Conservation (phyloP, 179 eudicot genomes). For the Gypsophila paniculata region DNA sequence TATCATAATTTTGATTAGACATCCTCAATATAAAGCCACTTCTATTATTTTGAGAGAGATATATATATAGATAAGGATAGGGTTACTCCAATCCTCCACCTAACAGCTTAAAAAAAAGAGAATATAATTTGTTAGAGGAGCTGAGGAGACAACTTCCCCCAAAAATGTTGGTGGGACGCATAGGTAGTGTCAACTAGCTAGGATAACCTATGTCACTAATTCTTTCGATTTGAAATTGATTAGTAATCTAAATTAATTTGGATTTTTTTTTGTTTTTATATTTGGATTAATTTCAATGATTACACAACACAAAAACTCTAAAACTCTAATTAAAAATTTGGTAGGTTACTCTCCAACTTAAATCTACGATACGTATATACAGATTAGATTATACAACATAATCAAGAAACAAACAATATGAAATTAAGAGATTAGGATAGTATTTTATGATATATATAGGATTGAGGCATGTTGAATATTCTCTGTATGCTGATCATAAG, state of each 20-base stretch:
- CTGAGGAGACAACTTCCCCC: neutral
- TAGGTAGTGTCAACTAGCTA: slow-evolving; percentile 5
- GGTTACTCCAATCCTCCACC: neutral
- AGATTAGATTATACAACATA: too few relatives aligned
- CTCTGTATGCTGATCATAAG: too few relatives aligned
- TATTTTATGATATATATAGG: too few relatives aligned
- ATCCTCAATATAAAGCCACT: slow-evolving; percentile 10
- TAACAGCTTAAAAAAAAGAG: neutral
- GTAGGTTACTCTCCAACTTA: neutral
- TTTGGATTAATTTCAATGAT: neutral
- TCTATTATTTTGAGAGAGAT: neutral
- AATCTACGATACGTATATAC: neutral
- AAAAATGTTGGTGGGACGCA: neutral
- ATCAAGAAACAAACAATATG: too few relatives aligned
- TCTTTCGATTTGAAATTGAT: neutral
- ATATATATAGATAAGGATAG: slow-evolving; percentile 10
- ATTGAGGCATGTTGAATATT: too few relatives aligned
- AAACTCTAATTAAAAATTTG: neutral
- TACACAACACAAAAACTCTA: neutral
- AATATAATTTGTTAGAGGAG: neutral
- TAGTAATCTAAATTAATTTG: neutral
- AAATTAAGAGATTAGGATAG: too few relatives aligned
- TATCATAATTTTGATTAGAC: neutral
- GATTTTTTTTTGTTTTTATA: too few relatives aligned
- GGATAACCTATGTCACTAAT: slow-evolving; percentile 3